These are phyloP conservation scores for Blastocystis sp. DNA, from an alignment of 352 stramenopile species.

Conservation along the genomic window DNA sequence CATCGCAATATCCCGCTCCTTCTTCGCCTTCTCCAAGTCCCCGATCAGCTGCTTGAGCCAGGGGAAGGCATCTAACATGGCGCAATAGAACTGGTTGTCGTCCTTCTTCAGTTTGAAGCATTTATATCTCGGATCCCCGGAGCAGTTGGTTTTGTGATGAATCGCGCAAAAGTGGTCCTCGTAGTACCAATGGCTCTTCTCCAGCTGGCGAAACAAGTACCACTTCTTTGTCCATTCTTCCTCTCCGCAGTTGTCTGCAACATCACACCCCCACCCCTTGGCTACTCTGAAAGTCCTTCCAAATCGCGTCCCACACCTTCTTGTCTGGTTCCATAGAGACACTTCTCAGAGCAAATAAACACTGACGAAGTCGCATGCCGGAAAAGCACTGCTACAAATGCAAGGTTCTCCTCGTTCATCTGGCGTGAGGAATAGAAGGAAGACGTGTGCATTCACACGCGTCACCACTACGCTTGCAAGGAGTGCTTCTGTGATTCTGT, in stretches of 20 bases:
- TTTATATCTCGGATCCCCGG: neutral
- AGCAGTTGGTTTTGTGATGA: neutral
- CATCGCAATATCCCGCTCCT: conserved; percentile 7
- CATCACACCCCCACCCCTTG: neutral
- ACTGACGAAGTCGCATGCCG: neutral
- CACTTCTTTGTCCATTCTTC: conserved; percentile 56
- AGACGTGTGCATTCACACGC: neutral
- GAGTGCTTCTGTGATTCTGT: conserved; percentile 42
- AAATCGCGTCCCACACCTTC: conserved; percentile 48
- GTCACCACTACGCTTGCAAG: conserved; percentile 61
- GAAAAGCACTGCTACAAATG: conserved; percentile 50
- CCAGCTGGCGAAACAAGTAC: conserved; percentile 24
- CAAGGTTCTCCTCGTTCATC: conserved; percentile 7
- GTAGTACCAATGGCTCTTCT: conserved; percentile 55
- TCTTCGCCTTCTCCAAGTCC: conserved; percentile 29
- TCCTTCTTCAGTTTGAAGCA: neutral
- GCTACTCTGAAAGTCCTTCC: neutral
- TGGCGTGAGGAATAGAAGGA: neutral
- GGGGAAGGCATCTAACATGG: conserved; percentile 6
- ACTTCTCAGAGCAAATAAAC: neutral
- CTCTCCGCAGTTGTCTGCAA: conserved; percentile 18
- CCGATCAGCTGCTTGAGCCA: neutral
- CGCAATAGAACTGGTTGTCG: neutral
- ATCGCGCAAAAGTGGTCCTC: conserved; percentile 42
- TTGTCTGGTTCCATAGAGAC: conserved; percentile 48